Evolutionary conservation across 805 yeast genomes (phyloP).

Genomic region (Metschnikowia reukaufii): DNA sequence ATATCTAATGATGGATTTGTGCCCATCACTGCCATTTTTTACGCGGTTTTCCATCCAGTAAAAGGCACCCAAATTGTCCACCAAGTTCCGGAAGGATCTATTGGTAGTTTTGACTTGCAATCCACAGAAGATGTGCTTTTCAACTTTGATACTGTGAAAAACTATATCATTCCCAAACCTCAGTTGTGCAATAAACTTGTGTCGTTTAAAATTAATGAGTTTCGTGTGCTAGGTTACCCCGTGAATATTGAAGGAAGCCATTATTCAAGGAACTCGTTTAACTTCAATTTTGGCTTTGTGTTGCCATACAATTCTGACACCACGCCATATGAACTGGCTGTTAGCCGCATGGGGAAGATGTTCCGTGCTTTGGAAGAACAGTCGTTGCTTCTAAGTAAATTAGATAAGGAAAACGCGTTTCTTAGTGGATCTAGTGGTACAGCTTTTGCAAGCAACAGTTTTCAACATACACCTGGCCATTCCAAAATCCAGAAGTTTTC

Average conservation of each 20-base stretch:
- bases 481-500: slow-evolving; percentile 33
- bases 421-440: slow-evolving; percentile 24
- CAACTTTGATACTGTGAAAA: slow-evolving; percentile 82
- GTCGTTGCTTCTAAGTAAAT: slow-evolving; percentile 64
- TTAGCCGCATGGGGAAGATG: slow-evolving; percentile 82
- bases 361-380: slow-evolving; percentile 90
- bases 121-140: slow-evolving; percentile 38
- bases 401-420: slow-evolving; percentile 41
- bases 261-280: slow-evolving; percentile 89
- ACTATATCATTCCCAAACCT: slow-evolving; percentile 92
- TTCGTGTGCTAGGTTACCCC: slow-evolving; percentile 82
- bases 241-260: slow-evolving; percentile 71
- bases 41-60: slow-evolving; percentile 90
- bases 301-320: slow-evolving; percentile 81
- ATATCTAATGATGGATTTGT: slow-evolving; percentile 63
- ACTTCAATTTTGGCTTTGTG: slow-evolving; percentile 90
- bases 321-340: slow-evolving; percentile 82
- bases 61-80: slow-evolving; percentile 91
- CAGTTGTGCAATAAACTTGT: slow-evolving; percentile 81
- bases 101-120: slow-evolving; percentile 23
- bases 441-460: slow-evolving; percentile 3
- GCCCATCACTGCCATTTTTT: slow-evolving; percentile 86
- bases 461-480: slow-evolving; percentile 35
- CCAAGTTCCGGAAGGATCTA: slow-evolving; percentile 83
- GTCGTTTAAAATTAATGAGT: slow-evolving; percentile 67